These are phyloP conservation scores for Epichloe gansuensis DNA, from an alignment of 2,329 filamentous ascomycete genomes.

Conservation along the genomic window DNA sequence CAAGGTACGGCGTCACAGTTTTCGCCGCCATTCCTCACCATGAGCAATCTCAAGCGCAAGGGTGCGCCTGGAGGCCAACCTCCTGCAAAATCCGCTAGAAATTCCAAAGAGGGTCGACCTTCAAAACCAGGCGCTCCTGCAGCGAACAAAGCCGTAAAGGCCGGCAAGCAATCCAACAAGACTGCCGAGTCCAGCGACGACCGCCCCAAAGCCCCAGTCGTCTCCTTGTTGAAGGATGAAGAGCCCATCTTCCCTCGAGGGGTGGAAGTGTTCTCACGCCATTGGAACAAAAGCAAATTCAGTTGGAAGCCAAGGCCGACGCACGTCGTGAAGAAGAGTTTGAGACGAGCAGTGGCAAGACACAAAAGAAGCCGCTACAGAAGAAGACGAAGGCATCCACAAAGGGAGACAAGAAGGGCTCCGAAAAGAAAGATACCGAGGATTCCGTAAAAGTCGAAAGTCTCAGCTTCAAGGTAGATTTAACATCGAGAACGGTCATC, in stretches of 20 bases:
- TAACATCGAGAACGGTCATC: not conserved
- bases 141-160: constrained; percentile 15
- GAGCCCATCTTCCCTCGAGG: constrained; percentile 88
- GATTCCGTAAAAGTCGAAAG: constrained; percentile 65
- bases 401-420: constrained; percentile 40
- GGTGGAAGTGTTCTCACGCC: constrained; percentile 85
- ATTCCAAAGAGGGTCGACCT: constrained; percentile 32
- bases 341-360: constrained; percentile 32
- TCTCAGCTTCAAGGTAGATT: constrained; percentile 71
- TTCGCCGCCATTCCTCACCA: constrained; percentile 19
- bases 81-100: constrained; percentile 36
- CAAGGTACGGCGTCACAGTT: not conserved
- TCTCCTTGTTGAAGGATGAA: constrained; percentile 54
- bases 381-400: constrained; percentile 42
- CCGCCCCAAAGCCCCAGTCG: constrained; percentile 22
- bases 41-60: constrained; percentile 48
- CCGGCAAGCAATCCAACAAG: constrained; percentile 19
- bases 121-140: constrained; percentile 30
- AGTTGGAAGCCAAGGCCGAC: constrained; percentile 84
- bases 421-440: constrained; percentile 32
- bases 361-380: constrained; percentile 32
- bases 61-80: constrained; percentile 41
- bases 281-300: constrained; percentile 91
- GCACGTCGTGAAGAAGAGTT: constrained; percentile 77
- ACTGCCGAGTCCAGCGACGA: constrained; percentile 13